A percentile compares a stretch with the other conserved stretches of the same genome.
These are phyloP conservation scores for Cryptococcus sp. DNA, from an alignment of 1,284 basidiomycete species.

Conservation along the genomic window DNA sequence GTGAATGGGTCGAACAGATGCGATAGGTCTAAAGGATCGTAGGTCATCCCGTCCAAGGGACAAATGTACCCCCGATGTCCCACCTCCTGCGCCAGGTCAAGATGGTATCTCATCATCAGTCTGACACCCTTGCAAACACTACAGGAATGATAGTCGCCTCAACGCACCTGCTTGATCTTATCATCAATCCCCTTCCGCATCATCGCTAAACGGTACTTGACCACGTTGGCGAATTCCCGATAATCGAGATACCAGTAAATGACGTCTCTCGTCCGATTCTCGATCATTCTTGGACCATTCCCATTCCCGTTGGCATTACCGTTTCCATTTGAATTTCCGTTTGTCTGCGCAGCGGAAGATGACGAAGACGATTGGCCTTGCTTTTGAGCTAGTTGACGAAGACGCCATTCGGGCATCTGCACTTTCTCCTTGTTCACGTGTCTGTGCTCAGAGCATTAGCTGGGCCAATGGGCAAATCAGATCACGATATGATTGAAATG, in stretches of 20 bases:
- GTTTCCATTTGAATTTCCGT: not conserved
- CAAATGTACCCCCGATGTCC: conserved; percentile 96
- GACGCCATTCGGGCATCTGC: conserved; percentile 31
- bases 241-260: conserved; percentile 98
- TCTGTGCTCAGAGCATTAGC: conserved; percentile 21
- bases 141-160: conserved; percentile 27
- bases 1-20: conserved; percentile 62
- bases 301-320: not conserved
- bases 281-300: conserved; percentile 16
- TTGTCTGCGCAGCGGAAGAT: not conserved
- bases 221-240: conserved; percentile 91
- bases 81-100: conserved; percentile 65
- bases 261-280: conserved; percentile 59
- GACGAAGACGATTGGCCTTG: not conserved
- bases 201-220: conserved; percentile 95
- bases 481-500: not conserved
- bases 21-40: conserved; percentile 82
- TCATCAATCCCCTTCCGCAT: conserved; percentile 89
- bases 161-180: conserved; percentile 71
- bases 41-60: conserved; percentile 80
- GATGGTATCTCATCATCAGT: conserved; percentile 9
- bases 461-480: not conserved
- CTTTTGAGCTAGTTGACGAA: conserved; percentile 9
- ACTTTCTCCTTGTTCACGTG: conserved; percentile 51
- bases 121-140: not conserved